These are phyloP conservation scores for Steccherinum ochraceum DNA, from an alignment of 768 basidiomycete genomes.

Conservation along the genomic window DNA sequence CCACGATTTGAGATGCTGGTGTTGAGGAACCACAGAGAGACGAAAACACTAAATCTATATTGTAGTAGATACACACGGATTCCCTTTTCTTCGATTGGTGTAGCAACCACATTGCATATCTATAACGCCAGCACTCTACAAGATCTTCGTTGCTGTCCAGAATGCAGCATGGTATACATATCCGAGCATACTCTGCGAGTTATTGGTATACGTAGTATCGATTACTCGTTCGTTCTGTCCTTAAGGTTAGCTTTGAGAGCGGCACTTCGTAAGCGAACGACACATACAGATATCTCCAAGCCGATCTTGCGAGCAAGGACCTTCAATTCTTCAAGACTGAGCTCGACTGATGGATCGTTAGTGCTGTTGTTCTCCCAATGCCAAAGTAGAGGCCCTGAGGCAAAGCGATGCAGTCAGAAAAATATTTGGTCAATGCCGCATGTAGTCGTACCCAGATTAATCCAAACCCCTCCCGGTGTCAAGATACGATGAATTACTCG, in stretches of 20 bases:
- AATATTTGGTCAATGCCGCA: background rate
- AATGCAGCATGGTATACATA: slow-evolving; percentile 83
- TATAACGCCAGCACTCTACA: background rate
- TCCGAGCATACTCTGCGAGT: slow-evolving; percentile 71
- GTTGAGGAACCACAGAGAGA: background rate
- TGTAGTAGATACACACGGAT: background rate
- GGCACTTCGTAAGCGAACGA: background rate
- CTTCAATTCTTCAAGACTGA: slow-evolving; percentile 88
- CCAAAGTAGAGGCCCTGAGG: slow-evolving; percentile 85
- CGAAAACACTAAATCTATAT: background rate
- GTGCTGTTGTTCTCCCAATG: slow-evolving; percentile 89
- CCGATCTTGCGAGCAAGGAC: slow-evolving; percentile 65
- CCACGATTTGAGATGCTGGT: background rate
- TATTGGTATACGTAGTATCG: slow-evolving; percentile 82
- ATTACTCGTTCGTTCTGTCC: slow-evolving; percentile 73
- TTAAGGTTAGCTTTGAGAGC: background rate
- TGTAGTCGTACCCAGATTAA: slow-evolving; percentile 62
- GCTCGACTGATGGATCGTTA: slow-evolving; percentile 78
- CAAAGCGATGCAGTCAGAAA: background rate
- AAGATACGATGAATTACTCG: slow-evolving; percentile 81
- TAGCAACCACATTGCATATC: background rate
- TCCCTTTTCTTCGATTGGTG: background rate
- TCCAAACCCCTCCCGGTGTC: slow-evolving; percentile 84
- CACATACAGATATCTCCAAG: slow-evolving; percentile 71
- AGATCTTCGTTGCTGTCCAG: slow-evolving; percentile 63